Evolutionary conservation across 2,329 filamentous ascomycete genomes (phyloP), one percentile per base, ranked within the genome.

Genomic region (Microdochium trichocladiopsis): DNA sequence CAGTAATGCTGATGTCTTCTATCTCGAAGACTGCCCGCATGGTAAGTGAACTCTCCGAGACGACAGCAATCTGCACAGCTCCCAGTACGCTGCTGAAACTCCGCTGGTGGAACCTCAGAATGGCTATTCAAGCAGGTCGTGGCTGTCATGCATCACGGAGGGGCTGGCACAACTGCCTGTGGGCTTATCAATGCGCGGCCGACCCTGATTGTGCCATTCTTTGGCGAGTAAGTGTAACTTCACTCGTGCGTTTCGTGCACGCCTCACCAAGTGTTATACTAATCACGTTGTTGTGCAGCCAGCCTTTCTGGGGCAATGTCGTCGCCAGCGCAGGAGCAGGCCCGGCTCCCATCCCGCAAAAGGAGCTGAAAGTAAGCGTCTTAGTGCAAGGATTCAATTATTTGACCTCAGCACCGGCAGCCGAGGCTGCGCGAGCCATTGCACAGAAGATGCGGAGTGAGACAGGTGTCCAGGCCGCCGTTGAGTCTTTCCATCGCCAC

Each of bases 111-210:
- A 33, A 33, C 28, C 28, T 33, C 33, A 37, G 33, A 82, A 53
- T 83, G 79, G 80, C 67, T 83, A 0, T 83, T 83, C 56, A 71
- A 78, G 54, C 69, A 72, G 16, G 78, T 83, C 2, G 70, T 75
- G 0, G 73, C 71, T 14, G 79, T 83, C 0, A 71, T 83, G 0
- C 80, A 84, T 54, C 79, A 84, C 50, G 80, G 80, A 21, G 80
- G 80, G 8, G 80, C 80, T 14, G 80, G 80, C 3, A 83, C 79
- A 0, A 82, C 80, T 2, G 78, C 80, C 1, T 75, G 72, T 36
- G 79, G 80, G 1, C 69, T 83, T 4, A 61, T 68, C 2, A 70
- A 76, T 48, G 79, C 73, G 0, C 65, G 69, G 18, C 79, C 80
- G 0, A 83, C 79, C 0, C 62, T 74, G 0, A 71, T 83, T 21